Evolutionary conservation across 2,329 filamentous ascomycete genomes (phyloP).

Genomic region (Phaeosphaeriaceae sp.): DNA sequence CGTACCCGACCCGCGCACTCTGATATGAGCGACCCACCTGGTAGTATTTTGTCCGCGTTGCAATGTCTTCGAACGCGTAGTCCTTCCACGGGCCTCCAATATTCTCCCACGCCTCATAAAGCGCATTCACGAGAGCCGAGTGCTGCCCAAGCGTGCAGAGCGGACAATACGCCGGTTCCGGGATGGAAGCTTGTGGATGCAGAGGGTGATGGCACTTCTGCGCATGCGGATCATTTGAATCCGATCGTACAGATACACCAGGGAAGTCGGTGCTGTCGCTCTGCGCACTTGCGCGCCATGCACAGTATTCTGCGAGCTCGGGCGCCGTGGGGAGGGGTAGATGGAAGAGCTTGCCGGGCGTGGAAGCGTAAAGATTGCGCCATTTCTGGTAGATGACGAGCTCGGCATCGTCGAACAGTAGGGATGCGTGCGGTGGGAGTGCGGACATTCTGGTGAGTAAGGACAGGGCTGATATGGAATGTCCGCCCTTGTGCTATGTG

Average conservation of each 20-base stretch:
- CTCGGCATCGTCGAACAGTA: background rate
- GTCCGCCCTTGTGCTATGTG: background rate
- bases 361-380: background rate
- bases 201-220: background rate
- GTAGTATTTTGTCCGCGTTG: background rate
- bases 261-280: background rate
- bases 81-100: slow-evolving; percentile 20
- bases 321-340: background rate
- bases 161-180: slow-evolving; percentile 7
- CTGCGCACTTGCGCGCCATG: background rate
- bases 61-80: background rate
- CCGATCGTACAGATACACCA: background rate
- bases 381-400: background rate
- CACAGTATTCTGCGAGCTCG: background rate
- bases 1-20: slow-evolving; percentile 5
- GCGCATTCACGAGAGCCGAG: slow-evolving; percentile 6
- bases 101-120: slow-evolving; percentile 11
- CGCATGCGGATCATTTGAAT: background rate
- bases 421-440: background rate
- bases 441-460: background rate
- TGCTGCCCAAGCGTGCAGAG: slow-evolving; percentile 16
- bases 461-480: background rate
- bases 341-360: background rate
- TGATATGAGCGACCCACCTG: slow-evolving; percentile 5
- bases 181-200: background rate